phyloP scores from a whole-genome alignment of 192 early-diverging fungal species.

The Thamnidium elegans region DNA sequence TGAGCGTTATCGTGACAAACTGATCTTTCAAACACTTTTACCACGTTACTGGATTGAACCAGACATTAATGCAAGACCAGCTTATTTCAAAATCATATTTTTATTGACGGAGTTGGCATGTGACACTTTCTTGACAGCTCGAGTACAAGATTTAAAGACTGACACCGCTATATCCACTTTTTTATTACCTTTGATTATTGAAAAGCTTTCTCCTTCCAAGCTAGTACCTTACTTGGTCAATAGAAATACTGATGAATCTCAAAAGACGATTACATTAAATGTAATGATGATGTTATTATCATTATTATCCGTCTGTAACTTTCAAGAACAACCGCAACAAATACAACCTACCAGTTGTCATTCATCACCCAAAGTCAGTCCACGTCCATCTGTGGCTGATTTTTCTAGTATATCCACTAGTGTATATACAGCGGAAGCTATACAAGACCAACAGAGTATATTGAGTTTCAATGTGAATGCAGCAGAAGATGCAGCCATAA shows the following conservation, averaged over 20 bases:
- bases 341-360: not conserved
- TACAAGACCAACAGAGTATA: not conserved
- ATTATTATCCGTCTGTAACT: slow-evolving; percentile 7
- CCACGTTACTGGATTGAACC: slow-evolving; percentile 21
- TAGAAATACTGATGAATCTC: not conserved
- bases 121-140: slow-evolving; percentile 20
- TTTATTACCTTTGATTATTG: not conserved
- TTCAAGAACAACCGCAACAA: not conserved
- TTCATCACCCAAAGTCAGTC: slow-evolving; percentile 15
- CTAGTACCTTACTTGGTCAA: not conserved
- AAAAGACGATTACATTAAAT: slow-evolving; percentile 12
- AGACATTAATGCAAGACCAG: not conserved
- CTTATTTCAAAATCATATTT: slow-evolving; percentile 13
- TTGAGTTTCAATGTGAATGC: not conserved
- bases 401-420: not conserved
- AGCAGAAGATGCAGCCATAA: not conserved
- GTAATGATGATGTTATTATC: not conserved
- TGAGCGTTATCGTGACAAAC: too few relatives aligned
- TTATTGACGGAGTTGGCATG: slow-evolving; percentile 17
- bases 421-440: not conserved
- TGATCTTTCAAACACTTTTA: slow-evolving; percentile 14
- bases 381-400: slow-evolving; percentile 8
- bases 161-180: not conserved
- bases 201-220: slow-evolving; percentile 1
- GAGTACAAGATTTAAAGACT: not conserved